Evolutionary conservation across 352 stramenopile species (phyloP).

Genomic region (Peronospora destructor): DNA sequence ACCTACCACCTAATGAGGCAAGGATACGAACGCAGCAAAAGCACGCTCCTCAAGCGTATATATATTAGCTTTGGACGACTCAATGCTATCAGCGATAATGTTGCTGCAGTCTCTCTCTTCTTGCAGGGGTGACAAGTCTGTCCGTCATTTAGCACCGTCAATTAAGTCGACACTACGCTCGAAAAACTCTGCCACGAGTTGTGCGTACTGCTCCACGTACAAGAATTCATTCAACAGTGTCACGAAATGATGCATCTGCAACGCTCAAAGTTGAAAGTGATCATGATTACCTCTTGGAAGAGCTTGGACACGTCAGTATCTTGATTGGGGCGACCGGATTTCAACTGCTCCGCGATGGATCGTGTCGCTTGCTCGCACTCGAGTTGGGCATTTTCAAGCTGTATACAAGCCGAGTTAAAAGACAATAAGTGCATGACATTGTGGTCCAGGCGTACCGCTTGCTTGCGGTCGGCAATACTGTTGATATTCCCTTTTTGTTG

Average conservation of each 20-base stretch:
- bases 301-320: constrained; percentile 13
- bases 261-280: neutral
- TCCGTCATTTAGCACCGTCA: neutral
- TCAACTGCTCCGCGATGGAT: constrained; percentile 25
- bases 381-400: constrained; percentile 29
- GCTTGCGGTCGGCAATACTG: constrained; percentile 49
- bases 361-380: constrained; percentile 28
- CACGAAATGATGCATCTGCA: neutral
- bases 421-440: neutral
- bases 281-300: constrained; percentile 26
- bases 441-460: constrained; percentile 30
- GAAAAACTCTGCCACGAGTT: constrained; percentile 23
- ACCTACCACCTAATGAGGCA: too few species aligned
- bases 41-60: neutral
- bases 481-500: constrained; percentile 57
- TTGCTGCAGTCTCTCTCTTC: constrained; percentile 7
- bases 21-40: neutral
- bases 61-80: neutral
- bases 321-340: constrained; percentile 7
- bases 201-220: constrained; percentile 18
- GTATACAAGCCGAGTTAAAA: neutral
- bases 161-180: constrained; percentile 10
- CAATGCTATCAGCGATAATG: neutral
- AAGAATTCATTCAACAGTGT: neutral
- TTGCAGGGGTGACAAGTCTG: constrained; percentile 3